A percentile compares a stretch with the other conserved stretches of the same genome.
Evolutionary conservation across 495 filamentous ascomycete genomes (phyloP).

Genomic region (Entonaema liquescens): DNA sequence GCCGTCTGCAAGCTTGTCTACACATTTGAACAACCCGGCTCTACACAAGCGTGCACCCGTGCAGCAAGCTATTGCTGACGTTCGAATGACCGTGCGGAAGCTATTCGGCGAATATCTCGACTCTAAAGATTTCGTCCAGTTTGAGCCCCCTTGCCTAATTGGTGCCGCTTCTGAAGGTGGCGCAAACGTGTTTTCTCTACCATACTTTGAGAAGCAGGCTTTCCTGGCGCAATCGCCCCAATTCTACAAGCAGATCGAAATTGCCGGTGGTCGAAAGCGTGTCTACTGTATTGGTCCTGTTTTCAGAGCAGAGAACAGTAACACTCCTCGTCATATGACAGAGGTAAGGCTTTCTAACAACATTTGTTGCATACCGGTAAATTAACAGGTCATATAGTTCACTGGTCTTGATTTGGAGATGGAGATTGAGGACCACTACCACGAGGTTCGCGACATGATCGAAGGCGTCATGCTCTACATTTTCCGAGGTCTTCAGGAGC

Average conservation of each 20-base stretch:
- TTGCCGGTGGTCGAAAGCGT: slow-evolving; percentile 87
- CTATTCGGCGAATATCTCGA: slow-evolving; percentile 84
- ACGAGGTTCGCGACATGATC: slow-evolving; percentile 82
- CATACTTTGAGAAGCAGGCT: slow-evolving; percentile 87
- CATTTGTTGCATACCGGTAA: not conserved
- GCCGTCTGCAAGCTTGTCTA: slow-evolving; percentile 75
- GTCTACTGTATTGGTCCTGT: slow-evolving; percentile 92
- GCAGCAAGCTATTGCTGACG: slow-evolving; percentile 81
- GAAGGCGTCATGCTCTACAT: slow-evolving; percentile 90
- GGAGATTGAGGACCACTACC: slow-evolving; percentile 88
- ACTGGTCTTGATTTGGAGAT: slow-evolving; percentile 97
- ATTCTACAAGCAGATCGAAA: slow-evolving; percentile 96
- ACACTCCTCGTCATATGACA: slow-evolving; percentile 95
- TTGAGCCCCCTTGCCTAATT: slow-evolving; percentile 89
- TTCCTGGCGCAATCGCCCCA: slow-evolving; percentile 89
- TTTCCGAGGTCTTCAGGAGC: slow-evolving; percentile 76
- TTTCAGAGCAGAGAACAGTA: slow-evolving; percentile 96
- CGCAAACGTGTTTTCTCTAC: slow-evolving; percentile 88
- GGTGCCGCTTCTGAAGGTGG: slow-evolving; percentile 93
- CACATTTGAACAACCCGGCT: slow-evolving; percentile 86
- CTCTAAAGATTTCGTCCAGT: slow-evolving; percentile 80
- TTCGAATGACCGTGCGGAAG: slow-evolving; percentile 82
- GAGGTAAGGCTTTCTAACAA: slow-evolving; percentile 56
- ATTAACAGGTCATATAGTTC: slow-evolving; percentile 59
- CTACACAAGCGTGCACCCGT: slow-evolving; percentile 90